phyloP scores from a whole-genome alignment of 2,329 filamentous ascomycete genomes.

The Diaporthe citrichinensis region DNA sequence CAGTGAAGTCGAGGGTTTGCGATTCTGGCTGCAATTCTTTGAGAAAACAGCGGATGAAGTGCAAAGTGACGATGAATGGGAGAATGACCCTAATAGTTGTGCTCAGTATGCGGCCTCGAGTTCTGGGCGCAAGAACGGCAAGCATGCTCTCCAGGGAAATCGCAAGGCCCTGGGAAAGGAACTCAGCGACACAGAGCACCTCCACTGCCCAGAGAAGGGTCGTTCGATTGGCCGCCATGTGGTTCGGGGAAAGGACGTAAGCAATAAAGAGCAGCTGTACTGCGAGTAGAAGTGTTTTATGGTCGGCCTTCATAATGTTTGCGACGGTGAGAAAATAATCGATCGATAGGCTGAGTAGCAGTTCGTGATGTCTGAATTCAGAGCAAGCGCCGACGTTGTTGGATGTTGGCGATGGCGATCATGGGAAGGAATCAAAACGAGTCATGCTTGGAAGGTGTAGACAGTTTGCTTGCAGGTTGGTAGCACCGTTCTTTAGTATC shows the following conservation, averaged over 20 bases:
- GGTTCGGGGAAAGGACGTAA: not conserved
- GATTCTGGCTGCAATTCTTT: not conserved
- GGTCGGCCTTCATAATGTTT: not conserved
- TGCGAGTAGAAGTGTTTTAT: not conserved
- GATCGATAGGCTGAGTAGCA: not conserved
- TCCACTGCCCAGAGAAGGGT: not conserved
- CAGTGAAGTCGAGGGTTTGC: not conserved
- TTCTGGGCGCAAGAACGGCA: too few species aligned
- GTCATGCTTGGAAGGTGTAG: not conserved
- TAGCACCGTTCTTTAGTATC: not conserved
- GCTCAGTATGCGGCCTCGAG: not conserved
- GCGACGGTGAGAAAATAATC: rapidly evolving
- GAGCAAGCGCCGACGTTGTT: not conserved
- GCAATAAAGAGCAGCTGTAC: not conserved
- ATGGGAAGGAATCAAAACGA: not conserved
- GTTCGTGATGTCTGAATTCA: not conserved
- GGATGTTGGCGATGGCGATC: not conserved
- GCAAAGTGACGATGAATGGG: not conserved
- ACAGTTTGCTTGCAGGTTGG: not conserved
- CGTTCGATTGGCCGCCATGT: not conserved
- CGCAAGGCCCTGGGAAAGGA: not conserved
- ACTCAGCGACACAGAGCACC: not conserved
- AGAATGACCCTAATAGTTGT: not conserved
- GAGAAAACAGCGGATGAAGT: not conserved
- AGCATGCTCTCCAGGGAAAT: not conserved